Evolutionary conservation across 495 filamentous ascomycete species (phyloP).

Genomic region (Cercophora scortea): DNA sequence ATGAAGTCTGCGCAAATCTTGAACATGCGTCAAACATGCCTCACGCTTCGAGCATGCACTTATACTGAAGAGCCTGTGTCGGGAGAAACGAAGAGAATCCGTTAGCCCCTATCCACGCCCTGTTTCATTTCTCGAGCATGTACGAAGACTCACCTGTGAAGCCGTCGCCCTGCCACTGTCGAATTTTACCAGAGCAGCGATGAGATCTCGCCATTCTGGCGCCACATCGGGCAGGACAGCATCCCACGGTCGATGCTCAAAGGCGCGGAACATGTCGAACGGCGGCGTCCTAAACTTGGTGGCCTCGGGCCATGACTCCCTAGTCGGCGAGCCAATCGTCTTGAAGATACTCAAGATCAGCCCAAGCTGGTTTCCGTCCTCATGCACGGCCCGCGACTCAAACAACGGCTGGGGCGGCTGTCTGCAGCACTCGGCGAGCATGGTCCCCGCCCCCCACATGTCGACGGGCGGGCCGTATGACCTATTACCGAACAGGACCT

Average conservation of each 20-base stretch:
- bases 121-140: too few species aligned
- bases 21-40: too few species aligned
- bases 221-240: conserved; percentile 8
- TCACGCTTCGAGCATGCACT: too few species aligned
- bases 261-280: conserved; percentile 46
- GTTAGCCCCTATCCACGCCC: too few species aligned
- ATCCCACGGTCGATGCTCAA: conserved; percentile 22
- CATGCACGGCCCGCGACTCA: conserved; percentile 58
- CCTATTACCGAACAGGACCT: conserved; percentile 78
- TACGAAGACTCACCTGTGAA: conserved; percentile 5
- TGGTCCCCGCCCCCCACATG: conserved; percentile 83
- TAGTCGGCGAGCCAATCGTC: conserved; percentile 75
- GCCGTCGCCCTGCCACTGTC: conserved; percentile 12
- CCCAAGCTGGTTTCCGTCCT: conserved; percentile 85
- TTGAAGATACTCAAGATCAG: conserved; percentile 86
- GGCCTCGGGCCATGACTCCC: conserved; percentile 66
- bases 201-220: conserved; percentile 9
- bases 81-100: too few species aligned
- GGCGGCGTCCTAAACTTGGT: conserved; percentile 38
- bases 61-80: too few species aligned
- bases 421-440: conserved; percentile 61
- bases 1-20: too few species aligned
- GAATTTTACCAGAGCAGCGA: conserved; percentile 9
- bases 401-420: conserved; percentile 57
- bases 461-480: conserved; percentile 66